Evolutionary conservation across 768 basidiomycete genomes (phyloP).

Genomic region (Peribolospora baueri): DNA sequence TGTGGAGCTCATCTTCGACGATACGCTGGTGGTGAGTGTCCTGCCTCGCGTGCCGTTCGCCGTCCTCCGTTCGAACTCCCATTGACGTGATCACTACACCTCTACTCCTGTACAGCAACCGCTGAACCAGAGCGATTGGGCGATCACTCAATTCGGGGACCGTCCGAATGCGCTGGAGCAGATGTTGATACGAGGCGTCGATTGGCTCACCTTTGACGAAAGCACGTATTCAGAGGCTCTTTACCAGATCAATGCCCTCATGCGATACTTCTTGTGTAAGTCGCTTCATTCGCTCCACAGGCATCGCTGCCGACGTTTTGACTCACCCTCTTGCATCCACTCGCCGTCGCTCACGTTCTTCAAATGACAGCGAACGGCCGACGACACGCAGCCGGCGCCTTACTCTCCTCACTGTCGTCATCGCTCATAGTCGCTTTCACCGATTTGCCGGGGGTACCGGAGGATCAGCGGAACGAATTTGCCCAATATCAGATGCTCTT

Average conservation of each 20-base stretch:
- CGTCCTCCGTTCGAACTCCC: neutral
- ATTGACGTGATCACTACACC: neutral
- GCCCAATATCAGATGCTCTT: conserved; percentile 62
- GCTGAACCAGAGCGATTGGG: neutral
- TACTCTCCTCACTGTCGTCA: neutral
- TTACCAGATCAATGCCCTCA: conserved; percentile 62
- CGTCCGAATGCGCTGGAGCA: conserved; percentile 10
- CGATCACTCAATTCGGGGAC: conserved; percentile 1
- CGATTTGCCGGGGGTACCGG: no score
- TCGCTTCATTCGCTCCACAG: neutral
- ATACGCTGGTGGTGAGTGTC: conserved; percentile 31
- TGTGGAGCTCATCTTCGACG: conserved; percentile 32
- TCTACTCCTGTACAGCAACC: neutral
- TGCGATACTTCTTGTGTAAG: conserved; percentile 73
- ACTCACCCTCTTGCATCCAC: no score
- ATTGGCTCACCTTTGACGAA: conserved; percentile 68
- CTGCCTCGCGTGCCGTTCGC: neutral
- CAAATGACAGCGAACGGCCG: conserved; percentile 39
- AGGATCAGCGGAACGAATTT: conserved; percentile 23
- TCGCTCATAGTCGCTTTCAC: no score
- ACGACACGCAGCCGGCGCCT: conserved; percentile 31
- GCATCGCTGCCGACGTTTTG: neutral
- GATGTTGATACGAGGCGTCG: conserved; percentile 58
- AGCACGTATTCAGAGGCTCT: conserved; percentile 53
- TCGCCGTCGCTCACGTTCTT: neutral